These are phyloP conservation scores for Cyberlindnera euphorbiae DNA, from an alignment of 805 yeast species.

Conservation along the genomic window DNA sequence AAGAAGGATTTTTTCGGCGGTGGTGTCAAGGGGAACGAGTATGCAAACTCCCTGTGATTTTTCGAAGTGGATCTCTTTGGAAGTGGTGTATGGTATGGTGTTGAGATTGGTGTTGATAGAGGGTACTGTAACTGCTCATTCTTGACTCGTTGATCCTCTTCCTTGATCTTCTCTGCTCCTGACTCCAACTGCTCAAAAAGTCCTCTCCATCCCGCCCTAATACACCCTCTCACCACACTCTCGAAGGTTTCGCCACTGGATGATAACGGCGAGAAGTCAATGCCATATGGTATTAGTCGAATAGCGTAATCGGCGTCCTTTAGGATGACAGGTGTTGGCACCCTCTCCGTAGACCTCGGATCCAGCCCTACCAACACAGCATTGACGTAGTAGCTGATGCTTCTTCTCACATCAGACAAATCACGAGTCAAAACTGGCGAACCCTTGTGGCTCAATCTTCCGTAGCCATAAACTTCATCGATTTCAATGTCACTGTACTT, in stretches of 20 bases:
- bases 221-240: no score
- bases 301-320: conserved; percentile 32
- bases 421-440: conserved; percentile 51
- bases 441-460: conserved; percentile 45
- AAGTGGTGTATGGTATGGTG: no score
- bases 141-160: conserved; percentile 15
- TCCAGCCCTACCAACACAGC: conserved; percentile 51
- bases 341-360: conserved; percentile 16
- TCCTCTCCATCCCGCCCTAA: no score
- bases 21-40: conserved; percentile 9
- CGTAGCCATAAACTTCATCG: conserved; percentile 39
- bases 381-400: conserved; percentile 50
- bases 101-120: no score
- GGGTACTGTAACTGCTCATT: conserved; percentile 7
- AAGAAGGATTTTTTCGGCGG: conserved; percentile 1
- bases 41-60: conserved; percentile 18
- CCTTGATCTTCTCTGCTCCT: no score
- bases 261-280: conserved; percentile 23
- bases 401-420: conserved; percentile 39
- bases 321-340: conserved; percentile 27
- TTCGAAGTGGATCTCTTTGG: conserved; percentile 11
- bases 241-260: conserved; percentile 1
- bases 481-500: conserved; percentile 29
- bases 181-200: no score
- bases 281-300: conserved; percentile 38